Conservation (phyloP, 2,329 filamentous ascomycete species). For the Ophiostoma triangulosporum region DNA sequence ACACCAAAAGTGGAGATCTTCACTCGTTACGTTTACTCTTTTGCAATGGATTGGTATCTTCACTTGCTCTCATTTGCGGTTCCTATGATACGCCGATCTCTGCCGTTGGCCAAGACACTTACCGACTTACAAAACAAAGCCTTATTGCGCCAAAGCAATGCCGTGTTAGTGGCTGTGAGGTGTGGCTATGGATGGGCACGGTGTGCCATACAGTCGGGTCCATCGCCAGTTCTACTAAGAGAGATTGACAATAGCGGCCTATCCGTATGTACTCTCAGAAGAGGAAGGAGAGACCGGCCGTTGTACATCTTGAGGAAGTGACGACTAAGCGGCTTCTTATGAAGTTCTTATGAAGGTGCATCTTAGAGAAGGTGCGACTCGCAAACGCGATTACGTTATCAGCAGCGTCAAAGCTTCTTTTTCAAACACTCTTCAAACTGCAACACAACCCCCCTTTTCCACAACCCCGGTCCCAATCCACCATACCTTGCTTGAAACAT, state of each 20-base stretch:
- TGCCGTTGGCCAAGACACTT: no score
- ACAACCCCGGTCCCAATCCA: background rate
- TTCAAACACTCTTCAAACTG: background rate
- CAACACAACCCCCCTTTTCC: background rate
- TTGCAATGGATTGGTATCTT: no score
- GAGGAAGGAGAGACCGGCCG: background rate
- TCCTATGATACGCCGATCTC: no score
- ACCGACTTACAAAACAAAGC: no score
- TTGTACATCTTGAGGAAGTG: background rate
- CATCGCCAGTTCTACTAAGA: background rate
- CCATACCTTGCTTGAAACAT: background rate
- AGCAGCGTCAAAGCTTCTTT: background rate
- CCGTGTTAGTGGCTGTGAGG: no score
- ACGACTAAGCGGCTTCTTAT: background rate
- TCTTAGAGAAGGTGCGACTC: background rate
- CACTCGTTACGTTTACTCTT: no score
- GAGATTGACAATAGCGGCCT: background rate
- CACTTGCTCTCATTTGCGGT: no score
- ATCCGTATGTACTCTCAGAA: background rate
- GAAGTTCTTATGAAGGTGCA: background rate
- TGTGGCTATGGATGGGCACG: no score
- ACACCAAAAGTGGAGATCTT: background rate
- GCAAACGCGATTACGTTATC: background rate
- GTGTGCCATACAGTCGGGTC: background rate
- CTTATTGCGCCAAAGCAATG: no score